These are phyloP conservation scores for Cyclanthera cordifolia DNA, from an alignment of 306 rosid genomes.

Conservation along the genomic window DNA sequence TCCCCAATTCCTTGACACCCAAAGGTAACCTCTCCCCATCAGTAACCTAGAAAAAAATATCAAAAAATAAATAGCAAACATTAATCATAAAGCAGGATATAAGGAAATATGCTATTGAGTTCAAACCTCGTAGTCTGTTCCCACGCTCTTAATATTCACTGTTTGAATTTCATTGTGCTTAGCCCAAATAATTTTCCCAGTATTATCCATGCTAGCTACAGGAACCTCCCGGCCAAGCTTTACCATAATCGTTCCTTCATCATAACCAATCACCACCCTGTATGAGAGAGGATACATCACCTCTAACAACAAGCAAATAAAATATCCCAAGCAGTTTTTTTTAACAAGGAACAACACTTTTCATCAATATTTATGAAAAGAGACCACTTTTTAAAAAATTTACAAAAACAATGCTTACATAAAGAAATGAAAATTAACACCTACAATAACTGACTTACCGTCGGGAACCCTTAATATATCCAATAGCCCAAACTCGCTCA, in stretches of 20 bases:
- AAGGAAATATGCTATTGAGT: constrained; percentile 5
- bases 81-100: not conserved
- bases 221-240: constrained; percentile 98
- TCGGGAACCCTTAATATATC: constrained; percentile 84
- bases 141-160: constrained; percentile 83
- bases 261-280: constrained; percentile 93
- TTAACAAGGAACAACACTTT: not conserved
- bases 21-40: constrained; percentile 95
- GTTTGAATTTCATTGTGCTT: constrained; percentile 97
- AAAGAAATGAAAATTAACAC: not conserved
- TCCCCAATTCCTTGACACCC: constrained; percentile 93
- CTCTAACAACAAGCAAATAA: not conserved
- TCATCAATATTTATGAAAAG: not conserved
- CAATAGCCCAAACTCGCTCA: constrained; percentile 99
- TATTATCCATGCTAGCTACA: constrained; percentile 90
- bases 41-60: constrained; percentile 37
- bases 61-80: not conserved
- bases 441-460: constrained; percentile 38
- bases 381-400: not conserved
- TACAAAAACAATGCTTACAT: not conserved
- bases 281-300: not conserved
- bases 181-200: constrained; percentile 94
- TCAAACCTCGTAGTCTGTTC: constrained; percentile 76
- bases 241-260: constrained; percentile 94
- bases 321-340: not conserved